Conservation (phyloP, 768 basidiomycete genomes). For the Mycena rosella region DNA sequence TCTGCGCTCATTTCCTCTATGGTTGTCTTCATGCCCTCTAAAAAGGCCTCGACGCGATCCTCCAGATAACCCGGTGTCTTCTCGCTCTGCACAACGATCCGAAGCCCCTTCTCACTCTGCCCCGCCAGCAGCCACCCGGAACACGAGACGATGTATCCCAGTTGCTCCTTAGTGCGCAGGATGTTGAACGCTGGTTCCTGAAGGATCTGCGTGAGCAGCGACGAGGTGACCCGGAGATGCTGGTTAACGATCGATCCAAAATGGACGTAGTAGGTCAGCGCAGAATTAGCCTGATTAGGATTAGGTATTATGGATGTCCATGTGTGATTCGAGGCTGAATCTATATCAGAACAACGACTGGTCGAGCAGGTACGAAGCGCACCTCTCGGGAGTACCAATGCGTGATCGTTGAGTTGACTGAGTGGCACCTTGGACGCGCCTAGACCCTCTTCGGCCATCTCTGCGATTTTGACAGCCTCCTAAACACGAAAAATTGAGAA, state of each 20-base stretch:
- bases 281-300: conserved; percentile 87
- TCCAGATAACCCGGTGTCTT: conserved; percentile 85
- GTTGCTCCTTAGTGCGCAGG: conserved; percentile 93
- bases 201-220: conserved; percentile 86
- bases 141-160: conserved; percentile 91
- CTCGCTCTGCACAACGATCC: conserved; percentile 92
- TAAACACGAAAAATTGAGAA: conserved; percentile 44
- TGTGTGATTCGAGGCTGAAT: conserved; percentile 75
- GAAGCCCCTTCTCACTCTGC: conserved; percentile 79
- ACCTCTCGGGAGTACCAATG: conserved; percentile 82
- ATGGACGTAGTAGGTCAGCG: conserved; percentile 88
- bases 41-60: conserved; percentile 88
- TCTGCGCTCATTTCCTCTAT: conserved; percentile 77
- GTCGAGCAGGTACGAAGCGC: conserved; percentile 26
- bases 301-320: conserved; percentile 81
- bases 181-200: conserved; percentile 93
- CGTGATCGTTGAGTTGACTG: conserved; percentile 65
- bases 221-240: conserved; percentile 71
- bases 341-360: conserved; percentile 3
- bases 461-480: conserved; percentile 84
- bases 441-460: conserved; percentile 78
- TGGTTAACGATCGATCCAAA: conserved; percentile 78
- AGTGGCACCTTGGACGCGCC: conserved; percentile 65
- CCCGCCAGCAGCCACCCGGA: conserved; percentile 69
- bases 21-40: conserved; percentile 76